Percentiles rank a stretch among this genome's conserved stretches.
Conservation (phyloP, 2,329 filamentous ascomycete genomes). For the Teratosphaeriaceae sp. region DNA sequence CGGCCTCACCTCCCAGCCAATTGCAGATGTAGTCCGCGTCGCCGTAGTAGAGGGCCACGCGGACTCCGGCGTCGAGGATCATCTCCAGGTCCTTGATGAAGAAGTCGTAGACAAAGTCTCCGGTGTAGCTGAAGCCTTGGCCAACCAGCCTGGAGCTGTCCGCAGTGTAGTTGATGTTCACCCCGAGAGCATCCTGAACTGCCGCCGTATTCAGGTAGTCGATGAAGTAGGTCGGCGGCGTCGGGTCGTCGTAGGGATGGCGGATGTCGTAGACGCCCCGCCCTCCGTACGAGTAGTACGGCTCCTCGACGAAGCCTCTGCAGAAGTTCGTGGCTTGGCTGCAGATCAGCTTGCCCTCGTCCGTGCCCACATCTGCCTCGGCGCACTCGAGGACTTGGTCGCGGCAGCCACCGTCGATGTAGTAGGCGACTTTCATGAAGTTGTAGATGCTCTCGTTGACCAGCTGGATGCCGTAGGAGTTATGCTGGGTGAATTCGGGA, state of each 20-base stretch:
- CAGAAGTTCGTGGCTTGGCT: slow-evolving; percentile 42
- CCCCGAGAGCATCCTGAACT: slow-evolving; percentile 52
- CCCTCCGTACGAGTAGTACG: slow-evolving; percentile 37
- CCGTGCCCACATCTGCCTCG: slow-evolving; percentile 40
- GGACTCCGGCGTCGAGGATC: slow-evolving; percentile 35
- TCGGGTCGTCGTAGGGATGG: slow-evolving; percentile 39
- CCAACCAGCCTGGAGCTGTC: background rate
- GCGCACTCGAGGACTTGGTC: slow-evolving; percentile 45
- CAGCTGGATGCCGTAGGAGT: slow-evolving; percentile 56
- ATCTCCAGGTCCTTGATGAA: slow-evolving; percentile 39
- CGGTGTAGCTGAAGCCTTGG: slow-evolving; percentile 1
- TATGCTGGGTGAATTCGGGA: slow-evolving; percentile 47
- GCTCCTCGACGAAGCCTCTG: slow-evolving; percentile 37
- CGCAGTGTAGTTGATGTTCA: slow-evolving; percentile 51
- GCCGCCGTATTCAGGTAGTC: slow-evolving; percentile 51
- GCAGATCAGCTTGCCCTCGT: slow-evolving; percentile 37
- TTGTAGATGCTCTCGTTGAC: slow-evolving; percentile 42
- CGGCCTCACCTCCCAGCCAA: slow-evolving; percentile 35
- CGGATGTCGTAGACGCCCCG: slow-evolving; percentile 54
- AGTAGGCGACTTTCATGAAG: slow-evolving; percentile 36
- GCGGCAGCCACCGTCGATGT: slow-evolving; percentile 47
- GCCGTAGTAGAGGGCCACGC: slow-evolving; percentile 36
- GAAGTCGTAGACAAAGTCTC: slow-evolving; percentile 58
- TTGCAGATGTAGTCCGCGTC: slow-evolving; percentile 34
- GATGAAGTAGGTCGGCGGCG: slow-evolving; percentile 36